Base-by-base conservation (phyloP, 2,329 filamentous ascomycete genomes). In the Huntiella decipiens region DNA sequence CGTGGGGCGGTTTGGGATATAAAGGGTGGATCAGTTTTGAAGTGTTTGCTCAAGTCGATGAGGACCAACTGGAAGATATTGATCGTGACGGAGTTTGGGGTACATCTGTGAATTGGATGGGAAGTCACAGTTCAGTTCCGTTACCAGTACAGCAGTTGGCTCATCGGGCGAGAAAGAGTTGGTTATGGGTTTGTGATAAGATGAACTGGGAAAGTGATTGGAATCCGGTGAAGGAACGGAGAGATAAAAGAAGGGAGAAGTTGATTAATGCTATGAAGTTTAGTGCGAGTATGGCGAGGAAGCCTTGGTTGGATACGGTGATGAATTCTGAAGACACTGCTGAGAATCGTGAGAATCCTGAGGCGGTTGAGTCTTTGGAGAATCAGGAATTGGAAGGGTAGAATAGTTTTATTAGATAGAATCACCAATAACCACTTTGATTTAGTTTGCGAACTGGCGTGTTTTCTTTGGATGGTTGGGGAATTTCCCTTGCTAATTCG, bases 1-100 rank as follows among this genome's bases (percentile, higher is more conserved):
- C 32, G 2, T 15, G 15, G 19, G 40, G 40, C 4, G n/a, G 40
- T 31, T 13, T 49, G 22, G 50, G 47, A 13, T 51, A 51, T 36
- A 38, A 42, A 22, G 50, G 47, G 4, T 55, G 52, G 49, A 46
- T 54, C 15, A 55, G 53, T 34, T 22, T 53, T 5, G 53, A 55
- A 46, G 51, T 55, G 4, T 54, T 55, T 43, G 46, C 17, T 19
- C 17, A 19, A 19, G 17, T 19, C 4, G 17, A 19, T 19, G 17
- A 19, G 4, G 17, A 19, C 17, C 17, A 19, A 5, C 17, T 19
- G 4, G 17, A 4, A 19, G 5, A 19, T 5, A 5, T 5, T 19
- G 17, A 19, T 50, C 13, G 11, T 33, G 15, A 33, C 32, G 31
- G 15, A 36, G 5, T 15, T 34, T 35, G 16, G 28, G n/a, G 13